Evolutionary conservation across 2,329 filamentous ascomycete species (phyloP).

Genomic region (Fusarium sp.): DNA sequence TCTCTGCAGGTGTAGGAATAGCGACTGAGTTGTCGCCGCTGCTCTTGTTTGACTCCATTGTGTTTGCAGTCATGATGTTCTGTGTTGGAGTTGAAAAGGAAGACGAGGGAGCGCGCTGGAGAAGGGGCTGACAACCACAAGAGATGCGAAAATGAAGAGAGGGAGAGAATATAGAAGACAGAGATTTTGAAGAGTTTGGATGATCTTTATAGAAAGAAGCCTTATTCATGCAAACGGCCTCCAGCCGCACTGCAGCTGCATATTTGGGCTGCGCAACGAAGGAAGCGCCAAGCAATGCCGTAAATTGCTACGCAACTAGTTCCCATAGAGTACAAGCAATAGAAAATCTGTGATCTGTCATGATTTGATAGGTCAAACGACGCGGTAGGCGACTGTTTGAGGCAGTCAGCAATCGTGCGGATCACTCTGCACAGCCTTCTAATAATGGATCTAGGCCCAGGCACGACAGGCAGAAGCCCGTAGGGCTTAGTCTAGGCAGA

Average conservation of each 20-base stretch:
- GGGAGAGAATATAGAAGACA: neutral
- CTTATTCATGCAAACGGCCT: neutral
- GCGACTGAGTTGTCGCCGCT: slow-evolving; percentile 39
- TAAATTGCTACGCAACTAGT: neutral
- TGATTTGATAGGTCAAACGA: neutral
- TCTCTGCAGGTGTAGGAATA: slow-evolving; percentile 39
- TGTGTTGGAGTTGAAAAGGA: neutral
- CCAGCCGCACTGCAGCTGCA: slow-evolving; percentile 4
- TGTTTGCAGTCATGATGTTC: slow-evolving; percentile 25
- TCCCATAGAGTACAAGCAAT: neutral
- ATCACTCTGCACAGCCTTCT: slow-evolving; percentile 19
- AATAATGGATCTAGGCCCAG: slow-evolving; percentile 19
- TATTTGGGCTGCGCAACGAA: neutral
- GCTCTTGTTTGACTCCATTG: slow-evolving; percentile 39
- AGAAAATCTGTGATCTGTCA: too few species aligned
- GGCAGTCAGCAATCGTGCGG: neutral
- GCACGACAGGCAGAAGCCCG: slow-evolving; percentile 9
- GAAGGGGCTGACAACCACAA: neutral
- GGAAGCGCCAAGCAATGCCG: neutral
- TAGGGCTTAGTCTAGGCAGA: slow-evolving; percentile 20
- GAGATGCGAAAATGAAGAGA: neutral
- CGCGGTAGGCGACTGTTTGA: slow-evolving; percentile 2
- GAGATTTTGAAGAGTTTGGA: neutral
- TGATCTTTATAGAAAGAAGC: slow-evolving; percentile 24
- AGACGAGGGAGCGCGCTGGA: neutral